Conservation (phyloP, 768 basidiomycete species). For the Lenzites betulinus region DNA sequence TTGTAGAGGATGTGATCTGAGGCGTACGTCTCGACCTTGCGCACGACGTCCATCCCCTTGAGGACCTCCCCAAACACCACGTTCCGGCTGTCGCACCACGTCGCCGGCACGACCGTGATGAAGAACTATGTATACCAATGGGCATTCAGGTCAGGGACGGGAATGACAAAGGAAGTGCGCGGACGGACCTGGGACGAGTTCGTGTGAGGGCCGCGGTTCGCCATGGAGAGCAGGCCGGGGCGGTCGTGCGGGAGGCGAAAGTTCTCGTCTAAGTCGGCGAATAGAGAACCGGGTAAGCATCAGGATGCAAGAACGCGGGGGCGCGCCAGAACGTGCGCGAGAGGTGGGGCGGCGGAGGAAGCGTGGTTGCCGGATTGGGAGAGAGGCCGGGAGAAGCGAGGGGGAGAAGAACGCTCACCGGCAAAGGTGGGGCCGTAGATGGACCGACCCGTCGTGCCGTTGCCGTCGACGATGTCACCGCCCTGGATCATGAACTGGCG, state of each 20-base stretch:
- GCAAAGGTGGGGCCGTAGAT: conserved; percentile 40
- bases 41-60: conserved; percentile 43
- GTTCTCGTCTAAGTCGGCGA: conserved; percentile 38
- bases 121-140: conserved; percentile 41
- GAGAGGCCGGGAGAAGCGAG: neutral
- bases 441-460: conserved; percentile 41
- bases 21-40: conserved; percentile 35
- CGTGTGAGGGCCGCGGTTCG: conserved; percentile 52
- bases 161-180: neutral
- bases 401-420: conserved; percentile 27
- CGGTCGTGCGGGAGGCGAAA: conserved; percentile 40
- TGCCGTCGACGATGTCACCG: conserved; percentile 39
- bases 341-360: neutral
- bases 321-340: neutral
- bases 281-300: neutral
- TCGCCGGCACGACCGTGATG: conserved; percentile 39
- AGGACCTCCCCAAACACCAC: conserved; percentile 47
- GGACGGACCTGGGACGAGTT: conserved; percentile 48
- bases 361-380: neutral
- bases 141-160: neutral
- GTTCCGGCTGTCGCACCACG: conserved; percentile 46
- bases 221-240: conserved; percentile 48
- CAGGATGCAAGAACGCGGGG: neutral
- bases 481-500: conserved; percentile 42
- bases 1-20: conserved; percentile 32